Evolutionary conservation across 2,329 filamentous ascomycete genomes (phyloP).

Genomic region (Sarocladiaceae sp.): DNA sequence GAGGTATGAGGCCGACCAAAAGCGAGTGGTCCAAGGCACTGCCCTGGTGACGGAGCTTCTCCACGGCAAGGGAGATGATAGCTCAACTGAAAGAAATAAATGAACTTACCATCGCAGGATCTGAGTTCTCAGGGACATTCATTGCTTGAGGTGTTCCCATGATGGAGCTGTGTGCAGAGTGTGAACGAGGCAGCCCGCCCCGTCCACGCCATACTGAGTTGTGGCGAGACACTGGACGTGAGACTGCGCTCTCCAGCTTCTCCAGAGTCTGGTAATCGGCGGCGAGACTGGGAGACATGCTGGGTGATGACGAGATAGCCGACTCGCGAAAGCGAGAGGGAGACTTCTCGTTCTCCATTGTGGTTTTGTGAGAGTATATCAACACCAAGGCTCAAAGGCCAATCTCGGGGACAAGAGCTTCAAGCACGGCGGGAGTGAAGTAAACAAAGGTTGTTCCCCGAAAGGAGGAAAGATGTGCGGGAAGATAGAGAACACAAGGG

Average conservation of each 20-base stretch:
- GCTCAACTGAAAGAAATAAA: too few relatives aligned
- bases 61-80: too few relatives aligned
- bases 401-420: neutral
- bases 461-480: too few relatives aligned
- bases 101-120: neutral
- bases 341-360: conserved; percentile 4
- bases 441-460: too few relatives aligned
- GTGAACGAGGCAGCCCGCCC: too few relatives aligned
- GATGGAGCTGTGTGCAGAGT: too few relatives aligned
- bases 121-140: neutral
- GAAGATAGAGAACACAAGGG: too few relatives aligned
- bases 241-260: neutral
- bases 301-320: neutral
- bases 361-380: too few relatives aligned
- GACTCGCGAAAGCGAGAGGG: conserved; percentile 3
- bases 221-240: neutral
- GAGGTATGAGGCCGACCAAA: neutral
- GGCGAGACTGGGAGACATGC: neutral
- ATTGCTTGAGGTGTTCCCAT: neutral
- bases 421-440: too few relatives aligned
- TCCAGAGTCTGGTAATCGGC: neutral
- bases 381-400: neutral
- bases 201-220: neutral
- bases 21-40: too few relatives aligned
- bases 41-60: too few relatives aligned